Evolutionary conservation across 2,329 filamentous ascomycete species (phyloP), one percentile per base, ranked within the genome.

Genomic region (Alternaria postmessia): DNA sequence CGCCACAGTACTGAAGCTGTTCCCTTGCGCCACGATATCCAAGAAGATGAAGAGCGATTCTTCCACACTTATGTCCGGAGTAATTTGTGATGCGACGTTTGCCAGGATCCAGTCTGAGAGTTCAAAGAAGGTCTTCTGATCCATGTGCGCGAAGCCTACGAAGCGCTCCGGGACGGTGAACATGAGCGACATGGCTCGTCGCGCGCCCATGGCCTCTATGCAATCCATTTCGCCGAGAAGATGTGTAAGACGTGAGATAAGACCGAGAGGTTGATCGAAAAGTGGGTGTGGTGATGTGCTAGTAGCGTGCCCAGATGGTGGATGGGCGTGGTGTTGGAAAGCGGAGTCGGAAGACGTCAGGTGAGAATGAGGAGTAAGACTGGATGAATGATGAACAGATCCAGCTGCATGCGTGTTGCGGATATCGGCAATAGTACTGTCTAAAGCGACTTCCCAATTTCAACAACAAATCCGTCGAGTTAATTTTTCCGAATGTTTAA

Each of bases 31-130:
- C 30, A 75, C 75, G 42, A 78, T 73, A 41, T 78, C 76, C 54
- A 78, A 64, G 59, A 78, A 78, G 7, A 78, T 70, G 47, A 78
- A 75, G 9, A 78, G 61, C 57, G 74, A 74, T 66, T 78, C 76
- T 61, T 78, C 75, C 11, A 78, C 68, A 58, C 73, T 77, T 60
- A 77, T 71, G 51, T 75, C 71, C 20, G 67, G 59, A 2, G 69
- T 61, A n/a, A 73, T 61, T 32, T 70, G 68, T 22, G 70, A 75
- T 44, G 73, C 61, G 59, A 73, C 69, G 59, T 78, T 70, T 54
- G 70, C 74, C 32, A 75, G 63, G 32, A 77, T 73, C 76, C 75
- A 78, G 63, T 78, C 76, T n/a, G 75, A 72, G 20, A 78, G 68
- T 55, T 75, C 71, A 47, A 76, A 72, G 48, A 78, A 78, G 57